A percentile compares a stretch with the other conserved stretches of the same genome.
phyloP scores from a whole-genome alignment of 176 grass and related monocot genomes.

The Eragrostis nindensis region DNA sequence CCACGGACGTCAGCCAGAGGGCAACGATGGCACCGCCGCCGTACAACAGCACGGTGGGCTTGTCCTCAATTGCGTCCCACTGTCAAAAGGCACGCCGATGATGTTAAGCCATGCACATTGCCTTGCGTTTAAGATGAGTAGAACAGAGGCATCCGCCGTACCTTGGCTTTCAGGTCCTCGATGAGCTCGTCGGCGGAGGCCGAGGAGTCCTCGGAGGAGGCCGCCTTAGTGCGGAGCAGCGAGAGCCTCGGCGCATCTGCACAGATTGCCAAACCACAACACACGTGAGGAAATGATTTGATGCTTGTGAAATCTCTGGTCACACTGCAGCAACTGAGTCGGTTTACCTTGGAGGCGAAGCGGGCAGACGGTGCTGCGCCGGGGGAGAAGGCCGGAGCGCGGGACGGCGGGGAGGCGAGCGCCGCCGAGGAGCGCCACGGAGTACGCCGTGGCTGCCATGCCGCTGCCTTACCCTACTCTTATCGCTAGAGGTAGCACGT shows the following conservation, averaged over 20 bases:
- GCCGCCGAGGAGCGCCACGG: slow-evolving; percentile 70
- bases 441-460: slow-evolving; percentile 74
- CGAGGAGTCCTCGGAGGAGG: slow-evolving; percentile 87
- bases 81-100: slow-evolving; percentile 18
- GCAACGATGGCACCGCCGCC: slow-evolving; percentile 83
- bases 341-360: slow-evolving; percentile 48
- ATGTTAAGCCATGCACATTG: slow-evolving; percentile 14
- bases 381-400: slow-evolving; percentile 43
- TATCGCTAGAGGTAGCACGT: slow-evolving; percentile 33
- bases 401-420: slow-evolving; percentile 56
- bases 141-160: background rate
- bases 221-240: slow-evolving; percentile 62
- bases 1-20: slow-evolving; percentile 81
- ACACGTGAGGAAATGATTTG: background rate
- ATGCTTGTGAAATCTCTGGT: background rate
- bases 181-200: slow-evolving; percentile 69
- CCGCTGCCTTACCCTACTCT: slow-evolving; percentile 20
- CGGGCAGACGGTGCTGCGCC: slow-evolving; percentile 43
- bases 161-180: slow-evolving; percentile 86
- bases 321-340: background rate
- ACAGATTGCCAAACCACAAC: background rate
- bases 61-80: slow-evolving; percentile 96
- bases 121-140: background rate
- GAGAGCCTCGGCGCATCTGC: slow-evolving; percentile 68
- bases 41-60: slow-evolving; percentile 93